Percentiles rank a stretch among this genome's conserved stretches.
phyloP scores from a whole-genome alignment of 768 basidiomycete genomes.

The Lentinula sp. region DNA sequence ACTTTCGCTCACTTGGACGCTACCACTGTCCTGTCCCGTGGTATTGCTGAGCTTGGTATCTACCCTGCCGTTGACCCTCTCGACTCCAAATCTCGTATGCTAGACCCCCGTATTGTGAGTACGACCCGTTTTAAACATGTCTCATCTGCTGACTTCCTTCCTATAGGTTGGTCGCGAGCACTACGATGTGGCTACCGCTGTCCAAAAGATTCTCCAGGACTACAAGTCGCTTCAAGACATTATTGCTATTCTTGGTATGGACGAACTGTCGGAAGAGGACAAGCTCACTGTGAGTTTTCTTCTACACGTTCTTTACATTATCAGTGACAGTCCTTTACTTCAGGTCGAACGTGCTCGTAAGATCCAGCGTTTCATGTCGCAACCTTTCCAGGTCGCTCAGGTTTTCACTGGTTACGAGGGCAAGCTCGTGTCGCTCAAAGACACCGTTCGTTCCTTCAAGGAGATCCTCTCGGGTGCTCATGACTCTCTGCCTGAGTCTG shows the following conservation, averaged over 20 bases:
- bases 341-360: constrained; percentile 97
- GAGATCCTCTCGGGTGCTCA: constrained; percentile 90
- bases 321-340: constrained; percentile 1
- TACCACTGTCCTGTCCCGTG: constrained; percentile 98
- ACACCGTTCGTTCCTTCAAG: constrained; percentile 95
- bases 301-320: not conserved
- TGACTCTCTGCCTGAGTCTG: constrained; percentile 89
- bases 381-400: constrained; percentile 99
- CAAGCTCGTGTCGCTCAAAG: constrained; percentile 93
- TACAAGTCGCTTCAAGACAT: constrained; percentile 99
- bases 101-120: constrained; percentile 96
- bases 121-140: not conserved
- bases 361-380: constrained; percentile 99
- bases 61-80: constrained; percentile 99
- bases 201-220: constrained; percentile 96
- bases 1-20: constrained; percentile 99
- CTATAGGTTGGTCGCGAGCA: constrained; percentile 79
- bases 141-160: constrained; percentile 5
- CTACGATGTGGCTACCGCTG: constrained; percentile 93
- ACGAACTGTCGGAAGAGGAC: constrained; percentile 99
- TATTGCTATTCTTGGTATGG: constrained; percentile 99
- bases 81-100: constrained; percentile 99
- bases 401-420: constrained; percentile 99
- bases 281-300: constrained; percentile 79
- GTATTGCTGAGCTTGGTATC: constrained; percentile 98